A percentile compares a stretch with the other conserved stretches of the same genome.
Evolutionary conservation across 345 rosid genomes (phyloP).

Genomic region (Citrus glauca): DNA sequence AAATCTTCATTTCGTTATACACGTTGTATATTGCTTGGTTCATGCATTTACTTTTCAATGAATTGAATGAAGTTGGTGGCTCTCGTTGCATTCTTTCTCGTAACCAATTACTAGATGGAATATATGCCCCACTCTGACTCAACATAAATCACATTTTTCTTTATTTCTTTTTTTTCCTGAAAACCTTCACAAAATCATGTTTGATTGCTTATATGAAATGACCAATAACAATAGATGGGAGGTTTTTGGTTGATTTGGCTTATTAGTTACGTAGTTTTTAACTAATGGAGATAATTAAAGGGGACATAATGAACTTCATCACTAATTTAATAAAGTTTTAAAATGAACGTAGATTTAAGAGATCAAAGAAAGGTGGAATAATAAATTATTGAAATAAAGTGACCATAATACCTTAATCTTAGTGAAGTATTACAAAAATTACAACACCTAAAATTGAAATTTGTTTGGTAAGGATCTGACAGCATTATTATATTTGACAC

Average conservation of each 20-base stretch:
- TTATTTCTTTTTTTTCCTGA: not conserved
- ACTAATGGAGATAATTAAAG: too few species aligned
- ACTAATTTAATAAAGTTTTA: too few species aligned
- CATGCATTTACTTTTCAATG: constrained; percentile 1
- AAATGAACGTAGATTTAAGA: too few species aligned
- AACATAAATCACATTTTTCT: not conserved
- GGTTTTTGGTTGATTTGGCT: too few species aligned
- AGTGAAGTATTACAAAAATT: too few species aligned
- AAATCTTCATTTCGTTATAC: not conserved
- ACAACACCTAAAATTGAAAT: too few species aligned
- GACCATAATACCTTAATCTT: not conserved
- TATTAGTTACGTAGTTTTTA: not conserved
- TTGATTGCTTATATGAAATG: not conserved
- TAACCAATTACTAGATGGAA: not conserved
- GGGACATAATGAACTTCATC: too few species aligned
- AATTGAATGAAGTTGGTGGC: not conserved
- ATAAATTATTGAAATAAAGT: not conserved
- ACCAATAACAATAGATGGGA: too few species aligned
- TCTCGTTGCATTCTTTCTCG: not conserved
- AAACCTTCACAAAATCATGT: not conserved
- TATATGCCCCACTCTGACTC: not conserved
- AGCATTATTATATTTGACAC: not conserved
- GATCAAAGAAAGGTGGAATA: too few species aligned
- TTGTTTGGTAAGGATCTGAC: not conserved
- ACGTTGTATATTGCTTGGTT: not conserved